A percentile compares a stretch with the other conserved stretches of the same genome.
These are phyloP conservation scores for Corchorus olitorius DNA, from an alignment of 345 rosid species.

Conservation along the genomic window DNA sequence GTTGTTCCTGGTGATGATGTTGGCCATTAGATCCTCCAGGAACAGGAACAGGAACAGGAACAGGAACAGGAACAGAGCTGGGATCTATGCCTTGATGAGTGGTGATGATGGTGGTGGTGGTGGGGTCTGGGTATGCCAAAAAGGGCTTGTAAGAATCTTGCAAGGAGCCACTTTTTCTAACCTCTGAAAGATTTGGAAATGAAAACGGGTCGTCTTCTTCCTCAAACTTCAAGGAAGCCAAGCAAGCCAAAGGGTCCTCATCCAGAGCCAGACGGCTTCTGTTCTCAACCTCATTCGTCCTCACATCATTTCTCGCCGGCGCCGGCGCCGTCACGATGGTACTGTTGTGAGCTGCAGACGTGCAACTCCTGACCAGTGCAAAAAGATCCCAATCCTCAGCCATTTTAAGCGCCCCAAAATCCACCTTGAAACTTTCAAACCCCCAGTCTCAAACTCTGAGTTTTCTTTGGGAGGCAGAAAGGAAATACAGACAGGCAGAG, in stretches of 20 bases:
- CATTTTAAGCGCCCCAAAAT: conserved; percentile 28
- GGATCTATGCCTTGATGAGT: conserved; percentile 17
- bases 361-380: conserved; percentile 76
- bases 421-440: conserved; percentile 28
- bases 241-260: conserved; percentile 36
- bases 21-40: conserved; percentile 22
- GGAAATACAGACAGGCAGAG: conserved; percentile 38
- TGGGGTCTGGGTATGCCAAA: conserved; percentile 21
- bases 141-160: conserved; percentile 63
- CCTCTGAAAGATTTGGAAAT: conserved; percentile 31
- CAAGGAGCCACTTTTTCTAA: conserved; percentile 30
- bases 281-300: neutral
- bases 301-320: neutral
- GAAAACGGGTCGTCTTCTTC: conserved; percentile 39
- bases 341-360: conserved; percentile 25
- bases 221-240: conserved; percentile 42
- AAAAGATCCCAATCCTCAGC: conserved; percentile 80
- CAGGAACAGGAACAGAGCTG: too few relatives aligned
- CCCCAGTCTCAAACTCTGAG: neutral
- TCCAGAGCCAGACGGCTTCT: neutral
- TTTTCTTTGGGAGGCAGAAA: conserved; percentile 20
- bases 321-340: neutral
- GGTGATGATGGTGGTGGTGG: neutral
- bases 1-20: conserved; percentile 30
- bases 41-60: conserved; percentile 23